Percentiles rank a stretch among this genome's conserved stretches.
Evolutionary conservation across 139 green algal genomes (phyloP).

Genomic region (Desmodesmus armatus): DNA sequence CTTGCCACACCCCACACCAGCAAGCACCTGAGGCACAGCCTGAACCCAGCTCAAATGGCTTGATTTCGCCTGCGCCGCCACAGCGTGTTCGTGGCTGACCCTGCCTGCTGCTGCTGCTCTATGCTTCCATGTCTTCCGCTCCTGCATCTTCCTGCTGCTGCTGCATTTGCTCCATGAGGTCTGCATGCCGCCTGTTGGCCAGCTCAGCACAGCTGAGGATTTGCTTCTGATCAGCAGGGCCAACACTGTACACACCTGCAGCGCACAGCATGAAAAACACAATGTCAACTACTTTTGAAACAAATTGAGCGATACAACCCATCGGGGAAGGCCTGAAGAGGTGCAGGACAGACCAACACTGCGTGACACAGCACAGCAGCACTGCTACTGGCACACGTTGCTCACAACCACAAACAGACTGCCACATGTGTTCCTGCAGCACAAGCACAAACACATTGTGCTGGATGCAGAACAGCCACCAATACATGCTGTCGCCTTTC

Average conservation of each 20-base stretch:
- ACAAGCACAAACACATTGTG: not conserved
- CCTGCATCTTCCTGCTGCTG: constrained; percentile 11
- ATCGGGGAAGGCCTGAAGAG: too few species aligned
- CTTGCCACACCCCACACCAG: too few species aligned
- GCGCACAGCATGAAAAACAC: not conserved
- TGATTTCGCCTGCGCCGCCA: not conserved
- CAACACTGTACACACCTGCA: constrained; percentile 63
- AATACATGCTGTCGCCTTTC: too few species aligned
- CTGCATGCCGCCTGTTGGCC: constrained; percentile 54
- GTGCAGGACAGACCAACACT: too few species aligned
- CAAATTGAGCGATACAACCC: not conserved
- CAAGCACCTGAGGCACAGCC: not conserved
- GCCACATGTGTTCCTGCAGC: too few species aligned
- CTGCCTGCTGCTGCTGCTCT: not conserved
- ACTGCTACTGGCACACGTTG: too few species aligned
- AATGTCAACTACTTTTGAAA: too few species aligned
- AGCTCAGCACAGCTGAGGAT: constrained; percentile 63
- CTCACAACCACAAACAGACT: too few species aligned
- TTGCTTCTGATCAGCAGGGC: constrained; percentile 38
- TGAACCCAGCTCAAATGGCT: not conserved
- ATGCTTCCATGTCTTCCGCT: constrained; percentile 16
- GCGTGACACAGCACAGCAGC: too few species aligned
- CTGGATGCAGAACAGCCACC: too few species aligned
- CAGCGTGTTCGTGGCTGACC: not conserved
- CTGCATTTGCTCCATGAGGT: constrained; percentile 52